These are phyloP conservation scores for Bothriochloa decipiens DNA, from an alignment of 176 grass and related monocot genomes.

Conservation along the genomic window DNA sequence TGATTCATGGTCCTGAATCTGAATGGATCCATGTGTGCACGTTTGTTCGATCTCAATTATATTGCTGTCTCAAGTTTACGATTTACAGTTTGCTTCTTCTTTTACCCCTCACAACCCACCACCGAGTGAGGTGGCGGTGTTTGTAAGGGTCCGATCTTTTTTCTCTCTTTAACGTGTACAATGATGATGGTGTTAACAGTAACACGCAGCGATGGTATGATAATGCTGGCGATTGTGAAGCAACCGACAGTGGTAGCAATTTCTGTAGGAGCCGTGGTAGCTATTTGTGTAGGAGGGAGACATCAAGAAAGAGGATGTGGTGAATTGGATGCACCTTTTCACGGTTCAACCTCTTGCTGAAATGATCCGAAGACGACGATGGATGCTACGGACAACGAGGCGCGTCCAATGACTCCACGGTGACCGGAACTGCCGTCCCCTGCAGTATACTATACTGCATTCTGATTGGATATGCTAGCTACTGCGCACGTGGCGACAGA, in stretches of 20 bases:
- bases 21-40: not conserved
- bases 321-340: not conserved
- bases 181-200: too few relatives aligned
- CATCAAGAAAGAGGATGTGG: not conserved
- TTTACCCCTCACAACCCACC: not conserved
- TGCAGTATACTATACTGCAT: not conserved
- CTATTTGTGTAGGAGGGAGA: too few relatives aligned
- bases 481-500: not conserved
- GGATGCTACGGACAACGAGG: conserved; percentile 1
- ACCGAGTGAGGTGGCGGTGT: too few relatives aligned
- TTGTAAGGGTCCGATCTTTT: too few relatives aligned
- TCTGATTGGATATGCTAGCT: not conserved
- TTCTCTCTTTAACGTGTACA: too few relatives aligned
- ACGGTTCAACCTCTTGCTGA: not conserved
- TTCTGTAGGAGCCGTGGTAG: not conserved
- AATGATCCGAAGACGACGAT: conserved; percentile 27
- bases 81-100: not conserved
- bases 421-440: not conserved
- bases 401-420: too few relatives aligned
- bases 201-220: too few relatives aligned
- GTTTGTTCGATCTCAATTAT: conserved; percentile 12
- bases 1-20: conserved; percentile 43
- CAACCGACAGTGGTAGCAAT: too few relatives aligned
- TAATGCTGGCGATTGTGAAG: too few relatives aligned
- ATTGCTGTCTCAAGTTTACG: not conserved